Conservation (phyloP, 192 early-diverging fungal genomes). For the Coemansia sp. region DNA sequence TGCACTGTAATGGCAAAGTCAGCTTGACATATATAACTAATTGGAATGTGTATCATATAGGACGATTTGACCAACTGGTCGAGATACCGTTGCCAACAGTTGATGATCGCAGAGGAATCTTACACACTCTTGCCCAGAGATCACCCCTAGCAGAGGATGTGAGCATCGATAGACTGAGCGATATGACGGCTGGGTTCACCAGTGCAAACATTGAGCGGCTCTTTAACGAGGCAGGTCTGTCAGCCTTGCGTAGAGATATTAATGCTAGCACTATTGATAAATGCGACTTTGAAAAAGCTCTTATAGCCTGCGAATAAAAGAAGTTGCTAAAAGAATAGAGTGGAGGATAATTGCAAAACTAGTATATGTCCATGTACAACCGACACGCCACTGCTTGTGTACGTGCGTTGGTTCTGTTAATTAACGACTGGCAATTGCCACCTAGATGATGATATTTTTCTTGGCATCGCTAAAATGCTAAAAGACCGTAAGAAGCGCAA, state of each 20-base stretch:
- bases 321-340: neutral
- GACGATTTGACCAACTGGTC: slow-evolving; percentile 85
- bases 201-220: slow-evolving; percentile 43
- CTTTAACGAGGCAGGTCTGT: slow-evolving; percentile 47
- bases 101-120: slow-evolving; percentile 68
- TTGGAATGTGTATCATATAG: slow-evolving; percentile 31
- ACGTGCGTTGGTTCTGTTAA: too few relatives aligned
- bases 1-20: too few relatives aligned
- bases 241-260: slow-evolving; percentile 25
- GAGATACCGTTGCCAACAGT: slow-evolving; percentile 63
- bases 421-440: too few relatives aligned
- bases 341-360: too few relatives aligned
- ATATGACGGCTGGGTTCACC: slow-evolving; percentile 35
- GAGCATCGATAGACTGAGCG: slow-evolving; percentile 31
- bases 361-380: too few relatives aligned
- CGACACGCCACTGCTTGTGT: too few relatives aligned
- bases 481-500: slow-evolving; percentile 91
- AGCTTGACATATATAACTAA: neutral
- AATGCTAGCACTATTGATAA: slow-evolving; percentile 12
- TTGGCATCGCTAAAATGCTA: slow-evolving; percentile 30
- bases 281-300: slow-evolving; percentile 22
- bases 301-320: neutral
- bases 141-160: slow-evolving; percentile 62
- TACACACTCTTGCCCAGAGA: slow-evolving; percentile 60
- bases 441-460: too few relatives aligned